Conservation (phyloP, 495 filamentous ascomycete genomes). For the Penicillium herquei region DNA sequence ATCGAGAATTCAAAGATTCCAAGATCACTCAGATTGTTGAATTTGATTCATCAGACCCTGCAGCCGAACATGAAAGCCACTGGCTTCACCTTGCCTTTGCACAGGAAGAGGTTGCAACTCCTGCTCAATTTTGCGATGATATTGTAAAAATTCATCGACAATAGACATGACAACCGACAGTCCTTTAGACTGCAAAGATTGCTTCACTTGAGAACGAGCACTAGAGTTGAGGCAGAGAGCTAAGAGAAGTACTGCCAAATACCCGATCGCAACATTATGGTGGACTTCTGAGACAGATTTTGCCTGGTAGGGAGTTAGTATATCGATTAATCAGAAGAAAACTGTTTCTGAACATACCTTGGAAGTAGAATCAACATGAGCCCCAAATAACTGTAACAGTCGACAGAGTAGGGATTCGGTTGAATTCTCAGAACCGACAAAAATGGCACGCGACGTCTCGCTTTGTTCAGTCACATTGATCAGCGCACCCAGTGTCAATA, state of each 20-base stretch:
- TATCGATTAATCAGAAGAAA: background rate
- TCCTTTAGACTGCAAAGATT: slow-evolving; percentile 55
- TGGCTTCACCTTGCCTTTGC: slow-evolving; percentile 28
- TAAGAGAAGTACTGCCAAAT: slow-evolving; percentile 80
- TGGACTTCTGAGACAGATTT: slow-evolving; percentile 81
- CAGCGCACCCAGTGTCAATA: slow-evolving; percentile 77
- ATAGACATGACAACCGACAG: slow-evolving; percentile 68
- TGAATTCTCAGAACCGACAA: slow-evolving; percentile 26
- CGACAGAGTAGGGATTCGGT: slow-evolving; percentile 35
- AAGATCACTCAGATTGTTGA: slow-evolving; percentile 11
- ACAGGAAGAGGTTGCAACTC: slow-evolving; percentile 23
- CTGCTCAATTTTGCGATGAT: slow-evolving; percentile 71
- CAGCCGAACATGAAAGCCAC: slow-evolving; percentile 58
- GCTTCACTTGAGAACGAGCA: slow-evolving; percentile 49
- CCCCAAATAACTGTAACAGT: slow-evolving; percentile 44
- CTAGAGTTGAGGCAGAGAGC: slow-evolving; percentile 65
- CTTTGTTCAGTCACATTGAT: slow-evolving; percentile 88
- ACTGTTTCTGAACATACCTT: slow-evolving; percentile 37
- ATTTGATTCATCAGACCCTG: slow-evolving; percentile 45
- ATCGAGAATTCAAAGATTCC: background rate
- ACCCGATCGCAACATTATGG: slow-evolving; percentile 86
- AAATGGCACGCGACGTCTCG: slow-evolving; percentile 45
- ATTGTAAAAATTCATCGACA: slow-evolving; percentile 78
- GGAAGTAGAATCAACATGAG: slow-evolving; percentile 38
- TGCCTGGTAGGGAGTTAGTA: slow-evolving; percentile 52